Evolutionary conservation across 2,329 filamentous ascomycete species (phyloP).

Genomic region (Corynespora cassiicola): DNA sequence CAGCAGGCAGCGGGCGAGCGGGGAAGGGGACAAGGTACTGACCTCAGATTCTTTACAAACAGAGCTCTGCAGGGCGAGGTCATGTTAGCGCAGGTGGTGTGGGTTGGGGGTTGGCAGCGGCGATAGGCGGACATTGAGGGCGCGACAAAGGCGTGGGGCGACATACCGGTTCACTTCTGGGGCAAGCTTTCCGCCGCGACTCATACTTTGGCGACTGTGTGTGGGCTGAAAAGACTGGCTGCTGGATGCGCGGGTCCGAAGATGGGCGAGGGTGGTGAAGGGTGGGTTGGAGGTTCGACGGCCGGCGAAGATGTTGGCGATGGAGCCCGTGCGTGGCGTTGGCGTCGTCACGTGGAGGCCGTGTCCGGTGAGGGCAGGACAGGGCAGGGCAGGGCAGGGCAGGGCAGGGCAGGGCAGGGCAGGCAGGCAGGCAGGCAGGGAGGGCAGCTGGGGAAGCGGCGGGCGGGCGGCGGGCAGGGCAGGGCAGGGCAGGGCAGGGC

Average conservation of each 20-base stretch:
- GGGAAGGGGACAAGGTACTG: constrained; percentile 20
- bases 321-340: neutral
- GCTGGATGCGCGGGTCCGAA: constrained; percentile 20
- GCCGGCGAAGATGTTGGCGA: constrained; percentile 11
- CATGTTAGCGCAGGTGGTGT: constrained; percentile 41
- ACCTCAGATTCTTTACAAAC: constrained; percentile 99
- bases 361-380: neutral
- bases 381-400: constrained; percentile 2
- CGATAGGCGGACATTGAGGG: constrained; percentile 19
- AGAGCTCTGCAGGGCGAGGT: constrained; percentile 73
- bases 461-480: neutral
- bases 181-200: constrained; percentile 94
- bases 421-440: neutral
- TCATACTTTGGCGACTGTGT: constrained; percentile 73
- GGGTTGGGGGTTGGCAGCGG: constrained; percentile 30
- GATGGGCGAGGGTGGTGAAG: constrained; percentile 12
- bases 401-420: constrained; percentile 1
- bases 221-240: constrained; percentile 26
- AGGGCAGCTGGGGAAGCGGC: constrained; percentile 5
- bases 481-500: neutral
- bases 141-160: constrained; percentile 23
- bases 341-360: too few relatives aligned
- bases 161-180: constrained; percentile 98
- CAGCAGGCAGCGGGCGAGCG: constrained; percentile 11
- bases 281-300: constrained; percentile 12